phyloP scores from a whole-genome alignment of 768 basidiomycete species.

The Lactarius hengduanensis region DNA sequence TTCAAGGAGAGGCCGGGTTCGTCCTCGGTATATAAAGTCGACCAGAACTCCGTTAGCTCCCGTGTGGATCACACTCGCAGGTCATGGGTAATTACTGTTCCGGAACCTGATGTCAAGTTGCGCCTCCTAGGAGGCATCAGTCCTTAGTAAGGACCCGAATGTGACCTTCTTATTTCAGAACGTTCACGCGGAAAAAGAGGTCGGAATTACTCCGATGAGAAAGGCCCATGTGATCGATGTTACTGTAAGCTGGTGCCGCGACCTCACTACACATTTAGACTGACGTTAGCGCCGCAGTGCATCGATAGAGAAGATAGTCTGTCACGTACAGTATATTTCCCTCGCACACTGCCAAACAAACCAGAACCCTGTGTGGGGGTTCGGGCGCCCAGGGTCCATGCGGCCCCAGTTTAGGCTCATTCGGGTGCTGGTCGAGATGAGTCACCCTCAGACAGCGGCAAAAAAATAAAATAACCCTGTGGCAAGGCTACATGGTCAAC shows the following conservation, averaged over 20 bases:
- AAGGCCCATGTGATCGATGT: conserved; percentile 14
- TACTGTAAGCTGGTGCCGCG: conserved; percentile 13
- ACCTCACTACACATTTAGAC: background rate
- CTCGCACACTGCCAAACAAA: too few species aligned
- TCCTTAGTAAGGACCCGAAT: background rate
- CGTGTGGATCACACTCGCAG: background rate
- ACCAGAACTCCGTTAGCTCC: background rate
- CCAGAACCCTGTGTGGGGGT: too few species aligned
- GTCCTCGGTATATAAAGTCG: background rate
- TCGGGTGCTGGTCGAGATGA: too few species aligned
- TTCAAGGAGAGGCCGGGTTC: background rate
- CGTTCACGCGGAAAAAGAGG: conserved; percentile 27
- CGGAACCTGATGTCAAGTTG: background rate
- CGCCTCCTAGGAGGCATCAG: background rate
- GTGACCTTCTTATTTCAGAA: conserved; percentile 24
- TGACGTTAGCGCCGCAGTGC: background rate
- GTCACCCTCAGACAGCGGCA: too few species aligned
- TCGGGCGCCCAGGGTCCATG: too few species aligned
- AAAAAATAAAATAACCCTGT: too few species aligned
- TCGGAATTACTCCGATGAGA: conserved; percentile 24
- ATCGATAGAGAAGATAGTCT: background rate
- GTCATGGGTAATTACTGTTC: too few species aligned
- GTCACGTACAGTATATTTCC: too few species aligned
- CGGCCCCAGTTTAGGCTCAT: too few species aligned
- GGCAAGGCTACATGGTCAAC: too few species aligned